Base-by-base conservation (phyloP, 352 stramenopile species). In the Phytophthora sp. region DNA sequence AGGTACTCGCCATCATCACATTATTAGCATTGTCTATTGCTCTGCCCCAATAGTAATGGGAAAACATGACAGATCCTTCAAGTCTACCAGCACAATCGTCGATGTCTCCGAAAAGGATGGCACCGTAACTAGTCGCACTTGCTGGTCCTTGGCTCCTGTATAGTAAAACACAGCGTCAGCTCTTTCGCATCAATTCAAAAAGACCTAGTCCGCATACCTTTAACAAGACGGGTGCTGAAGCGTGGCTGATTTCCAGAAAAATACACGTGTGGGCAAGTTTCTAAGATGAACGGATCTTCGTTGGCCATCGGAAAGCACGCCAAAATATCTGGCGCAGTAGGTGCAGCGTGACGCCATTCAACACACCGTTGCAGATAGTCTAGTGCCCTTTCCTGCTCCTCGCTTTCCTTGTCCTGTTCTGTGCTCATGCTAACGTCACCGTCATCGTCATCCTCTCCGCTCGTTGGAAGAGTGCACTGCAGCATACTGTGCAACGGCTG, bases 261-360 rank as follows among this genome's bases (percentile, higher is more conserved):
- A 56, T 98, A 95, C 35, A 99, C 65, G 51, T 97, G 78, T 38
- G 96, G 95, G 45, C 70, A 79, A 24, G 79, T 67, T 54, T 95
- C 76, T 12, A 99, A 58, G 10, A 98, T 84, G 68, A 98, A 99
- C 28, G 96, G 94, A 62, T 99, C 96, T 5, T 82, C 75, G 27
- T 94, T 84, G 0, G 79, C 69, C 43, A 97, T 93, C 0, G 96
- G 96, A 66, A 98, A 98, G 42, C 88, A 97, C 11, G 89, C 82
- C 13, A 92, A 55, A 18, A 96, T 86, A 55, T 98, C 95, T 4
- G 96, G 96, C 17, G 89, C 92, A n/a, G 94, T 98, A 2, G 96
- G 96, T 27, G 92, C 94, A 18, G 97, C 67, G 56, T 98, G 94
- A 42, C 88, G 79, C 87, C 91, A 99, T 54, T 89, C 63, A 0